Evolutionary conservation across 208 protist genomes (phyloP), one percentile per base, ranked within the genome.

Genomic region (Crithidia expoeki): DNA sequence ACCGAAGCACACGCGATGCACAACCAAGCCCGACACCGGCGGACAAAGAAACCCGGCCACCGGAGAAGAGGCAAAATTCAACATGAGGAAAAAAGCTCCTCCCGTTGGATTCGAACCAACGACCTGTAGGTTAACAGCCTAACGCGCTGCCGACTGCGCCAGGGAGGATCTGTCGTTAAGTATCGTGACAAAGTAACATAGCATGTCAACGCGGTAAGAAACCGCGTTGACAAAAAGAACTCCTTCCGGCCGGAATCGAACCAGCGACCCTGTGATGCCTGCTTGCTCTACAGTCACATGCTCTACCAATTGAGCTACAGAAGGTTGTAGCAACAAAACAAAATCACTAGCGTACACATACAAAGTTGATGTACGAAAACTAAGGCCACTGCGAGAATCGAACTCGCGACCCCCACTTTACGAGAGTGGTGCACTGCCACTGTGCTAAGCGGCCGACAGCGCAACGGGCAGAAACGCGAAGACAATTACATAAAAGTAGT

Each of bases 341-440:
- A n/a, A n/a, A n/a, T n/a, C n/a, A n/a, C n/a, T n/a, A n/a, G n/a
- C n/a, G n/a, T n/a, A n/a, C n/a, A n/a, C n/a, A n/a, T n/a, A n/a
- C n/a, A n/a, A n/a, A n/a, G n/a, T n/a, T n/a, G n/a, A n/a, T n/a
- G n/a, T n/a, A n/a, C n/a, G n/a, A n/a, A n/a, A n/a, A n/a, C n/a
- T n/a, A n/a, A 97, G 93, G 89, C 93, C 88, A 94, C 89, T 97
- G 88, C 89, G 90, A 96, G 93, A 97, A 97, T 97, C 89, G 93
- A 95, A 97, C 93, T 96, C 90, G 89, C 86, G 94, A 96, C 93
- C 94, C 91, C 89, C 89, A 94, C 89, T 97, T 96, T 96, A 95
- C 90, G 90, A 94, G 88, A 96, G 88, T 91, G 85, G 86, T 94
- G 88, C 88, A 93, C 89, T 97, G 85, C 90, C 91, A 97, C 90